A percentile compares a stretch with the other conserved stretches of the same genome.
Evolutionary conservation across 345 rosid species (phyloP).

Genomic region (Murraya paniculata): DNA sequence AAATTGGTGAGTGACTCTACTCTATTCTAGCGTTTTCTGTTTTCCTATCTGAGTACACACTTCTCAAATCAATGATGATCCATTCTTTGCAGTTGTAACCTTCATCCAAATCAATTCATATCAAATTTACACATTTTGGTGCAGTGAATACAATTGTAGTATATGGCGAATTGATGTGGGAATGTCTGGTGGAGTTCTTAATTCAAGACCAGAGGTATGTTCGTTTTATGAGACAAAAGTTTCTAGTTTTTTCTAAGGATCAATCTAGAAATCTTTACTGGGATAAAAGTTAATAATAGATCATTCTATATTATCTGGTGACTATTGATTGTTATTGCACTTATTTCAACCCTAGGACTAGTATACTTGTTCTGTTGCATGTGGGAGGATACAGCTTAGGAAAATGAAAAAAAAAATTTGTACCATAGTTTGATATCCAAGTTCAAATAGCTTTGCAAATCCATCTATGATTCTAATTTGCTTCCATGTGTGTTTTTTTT

Average conservation of each 20-base stretch:
- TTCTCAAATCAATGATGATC: background rate
- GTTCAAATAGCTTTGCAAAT: background rate
- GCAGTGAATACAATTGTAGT: conserved; percentile 76
- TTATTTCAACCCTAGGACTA: background rate
- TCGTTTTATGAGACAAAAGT: background rate
- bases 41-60: background rate
- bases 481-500: background rate
- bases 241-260: background rate
- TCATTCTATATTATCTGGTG: background rate
- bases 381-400: background rate
- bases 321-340: background rate
- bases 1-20: conserved; percentile 56
- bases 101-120: background rate
- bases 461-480: background rate
- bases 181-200: conserved; percentile 93
- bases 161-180: conserved; percentile 95
- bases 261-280: background rate
- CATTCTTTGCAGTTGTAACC: background rate
- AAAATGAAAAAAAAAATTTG: too few species aligned
- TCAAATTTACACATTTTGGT: background rate
- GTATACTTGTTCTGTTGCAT: background rate
- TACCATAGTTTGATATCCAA: background rate
- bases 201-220: conserved; percentile 91
- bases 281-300: background rate
- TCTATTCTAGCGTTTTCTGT: background rate